phyloP scores from a whole-genome alignment of 1,139 yeast genomes.

The Pichia sp. region DNA sequence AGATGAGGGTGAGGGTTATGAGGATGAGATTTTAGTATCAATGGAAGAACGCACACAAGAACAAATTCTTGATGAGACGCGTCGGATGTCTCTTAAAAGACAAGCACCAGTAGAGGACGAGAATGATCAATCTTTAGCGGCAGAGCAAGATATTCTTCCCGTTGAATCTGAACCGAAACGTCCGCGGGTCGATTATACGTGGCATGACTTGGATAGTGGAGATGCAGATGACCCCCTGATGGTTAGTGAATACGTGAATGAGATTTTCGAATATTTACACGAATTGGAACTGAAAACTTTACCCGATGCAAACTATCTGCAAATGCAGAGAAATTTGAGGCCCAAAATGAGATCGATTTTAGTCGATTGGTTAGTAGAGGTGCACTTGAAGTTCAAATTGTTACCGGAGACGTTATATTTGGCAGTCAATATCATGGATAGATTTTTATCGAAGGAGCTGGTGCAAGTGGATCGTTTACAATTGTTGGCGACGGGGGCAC shows the following conservation, averaged over 20 bases:
- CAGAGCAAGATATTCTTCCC: conserved; percentile 17
- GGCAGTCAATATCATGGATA: conserved; percentile 85
- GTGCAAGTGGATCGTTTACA: conserved; percentile 84
- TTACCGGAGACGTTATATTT: conserved; percentile 87
- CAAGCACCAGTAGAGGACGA: conserved; percentile 44
- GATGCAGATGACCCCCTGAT: conserved; percentile 88
- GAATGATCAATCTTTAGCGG: conserved; percentile 6
- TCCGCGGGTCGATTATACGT: conserved; percentile 29
- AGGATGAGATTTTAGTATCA: conserved; percentile 5
- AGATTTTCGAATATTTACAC: conserved; percentile 75
- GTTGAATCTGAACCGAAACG: conserved; percentile 26
- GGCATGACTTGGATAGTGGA: conserved; percentile 92
- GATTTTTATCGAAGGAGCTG: conserved; percentile 74
- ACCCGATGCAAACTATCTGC: conserved; percentile 71
- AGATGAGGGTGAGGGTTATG: neutral
- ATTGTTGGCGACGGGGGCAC: conserved; percentile 81
- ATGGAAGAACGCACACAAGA: conserved; percentile 15
- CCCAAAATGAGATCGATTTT: conserved; percentile 85
- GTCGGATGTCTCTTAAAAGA: conserved; percentile 48
- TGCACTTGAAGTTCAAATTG: conserved; percentile 78
- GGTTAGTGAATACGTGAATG: conserved; percentile 91
- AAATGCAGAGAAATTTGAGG: conserved; percentile 66
- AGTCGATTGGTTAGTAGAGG: conserved; percentile 93
- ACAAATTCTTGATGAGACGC: conserved; percentile 26
- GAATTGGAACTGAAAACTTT: conserved; percentile 68